Base-by-base conservation (phyloP, 345 rosid genomes). In the Salix viminalis region DNA sequence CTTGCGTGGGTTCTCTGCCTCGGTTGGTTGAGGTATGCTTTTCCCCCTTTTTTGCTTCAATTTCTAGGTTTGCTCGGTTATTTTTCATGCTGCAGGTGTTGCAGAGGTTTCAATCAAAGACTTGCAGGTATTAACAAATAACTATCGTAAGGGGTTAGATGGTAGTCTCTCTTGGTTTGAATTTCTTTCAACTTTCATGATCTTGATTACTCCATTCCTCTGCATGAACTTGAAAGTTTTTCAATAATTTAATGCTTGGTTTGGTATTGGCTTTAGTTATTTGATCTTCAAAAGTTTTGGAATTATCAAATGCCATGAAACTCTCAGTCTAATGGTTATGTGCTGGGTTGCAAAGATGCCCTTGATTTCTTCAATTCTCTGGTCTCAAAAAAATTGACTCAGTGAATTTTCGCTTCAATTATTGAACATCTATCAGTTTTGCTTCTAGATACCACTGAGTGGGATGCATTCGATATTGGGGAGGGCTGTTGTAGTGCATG, bases 401-500 rank as follows among this genome's bases (percentile, higher is more conserved):
- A 6, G 67, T 24, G 50, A 60, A 28, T 70, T 23, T 60, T 26
- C 1, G 9, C 32, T 54, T n/a, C 5, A 67, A 13, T 26, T 42
- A 36, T 4, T 39, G 41, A 24, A 67, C 54, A 28, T 56, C 50
- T 64, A 41, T 72, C 39, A 76, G 44, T 82, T 75, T 78, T 62
- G 67, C 79, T 80, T 77, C 78, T 84, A 93, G 99, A 96, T 93
- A 77, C 92, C 94, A n/a, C 88, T 96, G 73, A 86, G 75, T 6
- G 98, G 98, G 46, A 88, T 81, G 26, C 87, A 86, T 88, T 91
- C 97, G 18, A 93, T 96, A 67, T 68, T 96, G 54, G 99, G 99
- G 76, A 88, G 97, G 84, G 97, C 91, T 41, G 96, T 93, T 23
- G 99, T 93, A 67, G 96, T 91, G 67, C 99, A 96, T 68, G 90